Percentiles rank a stretch among this genome's conserved stretches.
phyloP scores from a whole-genome alignment of 2,329 filamentous ascomycete genomes.

The Knoxdaviesia proteae region DNA sequence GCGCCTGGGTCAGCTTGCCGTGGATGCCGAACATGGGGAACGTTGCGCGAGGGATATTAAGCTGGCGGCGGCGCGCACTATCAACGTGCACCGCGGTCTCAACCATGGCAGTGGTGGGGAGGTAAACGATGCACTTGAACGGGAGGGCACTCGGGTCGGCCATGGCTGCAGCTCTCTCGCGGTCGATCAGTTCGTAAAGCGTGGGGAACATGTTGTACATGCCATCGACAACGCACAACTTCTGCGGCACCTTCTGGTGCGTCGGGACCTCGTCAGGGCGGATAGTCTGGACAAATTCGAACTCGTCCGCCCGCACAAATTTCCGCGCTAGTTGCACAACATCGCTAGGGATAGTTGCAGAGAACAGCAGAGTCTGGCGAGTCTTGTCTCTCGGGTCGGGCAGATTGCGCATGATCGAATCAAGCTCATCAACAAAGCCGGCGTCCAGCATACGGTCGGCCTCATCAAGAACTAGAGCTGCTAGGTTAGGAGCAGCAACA shows the following conservation, averaged over 20 bases:
- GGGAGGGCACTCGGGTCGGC: constrained; percentile 25
- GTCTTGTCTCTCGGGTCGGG: constrained; percentile 41
- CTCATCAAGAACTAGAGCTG: constrained; percentile 87
- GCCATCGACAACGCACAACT: constrained; percentile 42
- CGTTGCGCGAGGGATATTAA: constrained; percentile 17
- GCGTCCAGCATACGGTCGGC: constrained; percentile 97
- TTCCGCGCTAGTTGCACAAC: constrained; percentile 60
- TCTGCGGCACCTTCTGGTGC: constrained; percentile 67
- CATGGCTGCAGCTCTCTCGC: constrained; percentile 26
- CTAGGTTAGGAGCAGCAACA: constrained; percentile 58
- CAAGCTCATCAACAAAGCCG: constrained; percentile 51
- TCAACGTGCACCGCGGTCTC: constrained; percentile 37
- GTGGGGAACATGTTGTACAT: constrained; percentile 61
- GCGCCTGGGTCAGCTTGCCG: constrained; percentile 48
- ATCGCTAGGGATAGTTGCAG: constrained; percentile 70
- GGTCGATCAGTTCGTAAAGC: constrained; percentile 53
- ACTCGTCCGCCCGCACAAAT: constrained; percentile 59
- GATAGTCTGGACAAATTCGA: constrained; percentile 84
- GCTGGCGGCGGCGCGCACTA: not conserved
- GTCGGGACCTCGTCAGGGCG: constrained; percentile 62
- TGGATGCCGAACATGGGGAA: constrained; percentile 45
- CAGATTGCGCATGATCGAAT: constrained; percentile 37
- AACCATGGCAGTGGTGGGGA: constrained; percentile 58
- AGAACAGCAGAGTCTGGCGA: constrained; percentile 86
- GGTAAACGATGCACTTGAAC: constrained; percentile 95